phyloP scores from a whole-genome alignment of 1,284 basidiomycete species.

The Cryptococcus wingfieldii region DNA sequence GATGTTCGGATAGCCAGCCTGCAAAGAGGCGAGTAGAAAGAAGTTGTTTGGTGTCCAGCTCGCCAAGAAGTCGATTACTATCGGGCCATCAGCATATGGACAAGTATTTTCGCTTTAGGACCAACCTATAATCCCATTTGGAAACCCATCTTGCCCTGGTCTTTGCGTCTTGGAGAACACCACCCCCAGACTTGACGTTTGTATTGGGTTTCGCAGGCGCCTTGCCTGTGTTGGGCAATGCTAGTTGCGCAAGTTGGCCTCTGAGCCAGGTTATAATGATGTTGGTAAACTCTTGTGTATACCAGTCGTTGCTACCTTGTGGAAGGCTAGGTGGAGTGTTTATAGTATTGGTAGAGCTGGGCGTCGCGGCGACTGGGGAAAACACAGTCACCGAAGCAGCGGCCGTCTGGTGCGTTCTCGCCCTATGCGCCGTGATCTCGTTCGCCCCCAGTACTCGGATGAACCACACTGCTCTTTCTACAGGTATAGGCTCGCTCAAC shows the following conservation, averaged over 20 bases:
- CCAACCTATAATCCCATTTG: slow-evolving; percentile 44
- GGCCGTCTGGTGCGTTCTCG: slow-evolving; percentile 19
- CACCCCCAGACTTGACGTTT: slow-evolving; percentile 50
- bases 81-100: not conserved
- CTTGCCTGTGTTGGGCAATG: slow-evolving; percentile 71
- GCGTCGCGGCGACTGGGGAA: slow-evolving; percentile 35
- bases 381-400: slow-evolving; percentile 15
- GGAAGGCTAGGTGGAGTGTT: slow-evolving; percentile 16
- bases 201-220: slow-evolving; percentile 54
- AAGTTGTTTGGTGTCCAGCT: slow-evolving; percentile 74
- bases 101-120: not conserved
- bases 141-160: slow-evolving; percentile 27
- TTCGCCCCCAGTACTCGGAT: slow-evolving; percentile 90
- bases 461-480: slow-evolving; percentile 90
- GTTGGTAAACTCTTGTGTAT: slow-evolving; percentile 85
- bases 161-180: slow-evolving; percentile 39
- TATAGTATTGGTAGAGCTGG: slow-evolving; percentile 44
- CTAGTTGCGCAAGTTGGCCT: slow-evolving; percentile 81
- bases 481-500: slow-evolving; percentile 65
- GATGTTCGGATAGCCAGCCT: slow-evolving; percentile 76
- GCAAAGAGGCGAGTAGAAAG: slow-evolving; percentile 77
- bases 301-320: slow-evolving; percentile 69
- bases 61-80: slow-evolving; percentile 68
- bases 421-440: slow-evolving; percentile 72
- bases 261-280: slow-evolving; percentile 82